These are phyloP conservation scores for Periglandula ipomoeae DNA, from an alignment of 2,329 filamentous ascomycete species.

Conservation along the genomic window DNA sequence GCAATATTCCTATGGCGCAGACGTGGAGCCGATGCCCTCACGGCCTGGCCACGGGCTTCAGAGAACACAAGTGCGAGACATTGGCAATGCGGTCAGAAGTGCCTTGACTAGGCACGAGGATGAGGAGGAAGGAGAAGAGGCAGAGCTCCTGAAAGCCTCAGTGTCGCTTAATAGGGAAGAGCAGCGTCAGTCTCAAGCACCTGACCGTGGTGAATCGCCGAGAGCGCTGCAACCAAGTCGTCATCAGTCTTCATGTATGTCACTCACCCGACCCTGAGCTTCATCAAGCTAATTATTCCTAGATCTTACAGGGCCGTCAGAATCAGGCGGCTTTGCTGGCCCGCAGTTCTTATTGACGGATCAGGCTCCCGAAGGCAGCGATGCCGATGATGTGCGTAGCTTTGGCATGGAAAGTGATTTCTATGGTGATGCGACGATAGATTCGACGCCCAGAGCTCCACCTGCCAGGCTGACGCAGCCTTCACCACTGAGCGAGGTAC, in stretches of 20 bases:
- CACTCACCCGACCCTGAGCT: neutral
- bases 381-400: conserved; percentile 24
- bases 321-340: neutral
- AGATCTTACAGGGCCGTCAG: conserved; percentile 7
- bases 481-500: neutral
- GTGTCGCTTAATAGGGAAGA: neutral
- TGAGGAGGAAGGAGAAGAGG: conserved; percentile 10
- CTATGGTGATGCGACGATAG: conserved; percentile 29
- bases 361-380: conserved; percentile 13
- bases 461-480: neutral
- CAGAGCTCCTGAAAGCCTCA: neutral
- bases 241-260: conserved; percentile 6
- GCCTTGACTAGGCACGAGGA: conserved; percentile 14
- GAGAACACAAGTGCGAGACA: conserved; percentile 13
- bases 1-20: conserved; percentile 30
- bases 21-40: conserved; percentile 22
- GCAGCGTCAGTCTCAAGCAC: neutral
- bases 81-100: conserved; percentile 21
- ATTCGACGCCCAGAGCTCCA: conserved; percentile 16
- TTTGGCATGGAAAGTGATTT: conserved; percentile 27
- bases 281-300: neutral
- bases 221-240: neutral
- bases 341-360: neutral
- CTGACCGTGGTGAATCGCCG: conserved; percentile 16
- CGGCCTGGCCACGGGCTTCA: conserved; percentile 10